Evolutionary conservation across 140 eudicot genomes (phyloP), one percentile per base, ranked within the genome.

Genomic region (Anethum foeniculum): DNA sequence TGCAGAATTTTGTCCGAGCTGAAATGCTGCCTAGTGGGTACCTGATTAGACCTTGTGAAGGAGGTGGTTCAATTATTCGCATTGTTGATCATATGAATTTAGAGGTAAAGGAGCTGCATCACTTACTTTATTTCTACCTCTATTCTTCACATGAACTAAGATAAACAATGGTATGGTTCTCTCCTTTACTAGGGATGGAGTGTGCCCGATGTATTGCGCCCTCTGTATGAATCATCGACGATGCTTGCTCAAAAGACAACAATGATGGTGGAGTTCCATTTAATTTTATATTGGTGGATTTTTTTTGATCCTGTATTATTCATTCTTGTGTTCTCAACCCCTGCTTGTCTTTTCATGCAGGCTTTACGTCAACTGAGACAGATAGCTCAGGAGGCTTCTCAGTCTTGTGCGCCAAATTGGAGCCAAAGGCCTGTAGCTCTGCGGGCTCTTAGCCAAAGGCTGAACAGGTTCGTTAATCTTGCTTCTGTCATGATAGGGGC

Each of bases 371-470:
- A 92, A 34, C 38, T 34, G 38, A 34, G 38, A 34, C 38, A 34
- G 38, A 34, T 34, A 34, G 38, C 38, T 34, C 38, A 34, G 38
- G 38, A 34, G 38, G 38, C 38, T 34, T 34, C 38, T 34, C 38
- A 34, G 38, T 34, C 98, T 18, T 87, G 80, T 84, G 94, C 88
- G 65, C 81, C 94, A 38, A 90, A 94, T 80, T 94, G 98, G 97
- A 96, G 98, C 30, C 87, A 97, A 85, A 81, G 98, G 72, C 98
- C 98, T 39, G 91, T 97, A 62, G 97, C 97, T 81, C 86, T 94
- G 73, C 94, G 98, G 58, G 96, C 98, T 30, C 93, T 94, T 47
- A 86, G 97, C 74, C 98, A 92, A 86, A 86, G 97, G 89, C 77
- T 94, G 90, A 94, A 91, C 94, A 87, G 89, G 98, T 93, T 38